Base-by-base conservation (phyloP, 495 filamentous ascomycete species). In the Talaromyces stipitatus region DNA sequence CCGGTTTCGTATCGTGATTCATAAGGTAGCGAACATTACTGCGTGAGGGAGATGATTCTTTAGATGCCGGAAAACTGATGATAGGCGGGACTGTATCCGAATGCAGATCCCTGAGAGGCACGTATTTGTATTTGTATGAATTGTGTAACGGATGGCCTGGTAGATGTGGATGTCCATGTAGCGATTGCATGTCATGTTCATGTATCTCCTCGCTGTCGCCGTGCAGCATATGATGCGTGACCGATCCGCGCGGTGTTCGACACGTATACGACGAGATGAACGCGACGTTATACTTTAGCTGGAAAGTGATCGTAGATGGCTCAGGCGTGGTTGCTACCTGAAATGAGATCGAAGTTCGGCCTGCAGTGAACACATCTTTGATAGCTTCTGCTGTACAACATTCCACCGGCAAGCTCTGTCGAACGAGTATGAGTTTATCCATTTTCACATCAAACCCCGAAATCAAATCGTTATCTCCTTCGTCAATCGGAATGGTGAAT, bases 211-310 rank as follows among this genome's bases (percentile, higher is more conserved):
- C 6, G 14, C 6, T 22, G 9, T 52, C 26, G 10, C 22, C 27
- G 5, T 41, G 52, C 52, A 14, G 32, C 75, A 72, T 61, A 72
- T 79, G 23, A 71, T 74, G 4, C 76, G 59, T 59, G 14, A 69
- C 59, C 26, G 64, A 56, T 0, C 71, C 76, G 7, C 69, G 71
- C 2, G 84, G 84, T 5, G 81, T 77, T 4, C 78, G 78, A 47
- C 85, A 89, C 47, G 82, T 82, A 55, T 86, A 82, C 0, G 81
- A 81, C 7, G 85, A 84, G 43, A 87, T 73, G 63, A 88, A 88
- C 60, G 80, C 78, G 41, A 86, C 78, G 59, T 88, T 84, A 61
- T 86, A 78, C n/a, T 65, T 66, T 51, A 89, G 64, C 3, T 74
- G 62, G 43, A 81, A 77, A 6, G 72, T 71, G 36, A 78, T 60